A percentile compares a stretch with the other conserved stretches of the same genome.
Evolutionary conservation across 176 grass and related monocot genomes (phyloP).

Genomic region (Eragrostis curvula): DNA sequence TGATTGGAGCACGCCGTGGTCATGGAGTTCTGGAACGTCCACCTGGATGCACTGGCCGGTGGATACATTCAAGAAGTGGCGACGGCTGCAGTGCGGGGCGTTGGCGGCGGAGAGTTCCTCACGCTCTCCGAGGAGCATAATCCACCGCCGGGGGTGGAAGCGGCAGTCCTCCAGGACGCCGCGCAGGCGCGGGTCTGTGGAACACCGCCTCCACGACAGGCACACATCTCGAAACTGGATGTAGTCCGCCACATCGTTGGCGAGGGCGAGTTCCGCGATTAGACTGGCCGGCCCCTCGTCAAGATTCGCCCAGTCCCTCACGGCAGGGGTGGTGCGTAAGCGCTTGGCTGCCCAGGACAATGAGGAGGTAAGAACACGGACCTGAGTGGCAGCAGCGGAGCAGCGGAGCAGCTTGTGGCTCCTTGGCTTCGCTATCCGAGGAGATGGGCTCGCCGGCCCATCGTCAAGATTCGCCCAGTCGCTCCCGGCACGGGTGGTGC

Average conservation of each 20-base stretch:
- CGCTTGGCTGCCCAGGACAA: no score
- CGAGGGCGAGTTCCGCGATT: not conserved
- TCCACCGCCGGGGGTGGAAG: not conserved
- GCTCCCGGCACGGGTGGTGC: not conserved
- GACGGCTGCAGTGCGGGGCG: not conserved
- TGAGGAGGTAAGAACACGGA: no score
- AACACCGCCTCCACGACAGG: not conserved
- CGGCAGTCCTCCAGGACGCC: not conserved
- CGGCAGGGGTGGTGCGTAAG: no score
- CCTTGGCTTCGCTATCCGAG: no score
- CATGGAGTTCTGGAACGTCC: not conserved
- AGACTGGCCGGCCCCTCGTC: not conserved
- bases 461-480: not conserved
- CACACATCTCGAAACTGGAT: not conserved
- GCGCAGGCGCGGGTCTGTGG: not conserved
- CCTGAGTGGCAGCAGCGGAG: no score
- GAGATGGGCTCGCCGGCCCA: not conserved
- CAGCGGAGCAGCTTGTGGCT: no score
- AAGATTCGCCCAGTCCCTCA: not conserved
- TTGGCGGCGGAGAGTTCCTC: not conserved
- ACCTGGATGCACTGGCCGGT: not conserved
- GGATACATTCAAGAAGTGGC: not conserved
- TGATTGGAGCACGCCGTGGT: not conserved
- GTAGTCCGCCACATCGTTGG: not conserved
- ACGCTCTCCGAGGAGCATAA: not conserved